Percentiles rank a stretch among this genome's conserved stretches.
phyloP scores from a whole-genome alignment of 495 filamentous ascomycete genomes.

The Tetracladium marchalianum region DNA sequence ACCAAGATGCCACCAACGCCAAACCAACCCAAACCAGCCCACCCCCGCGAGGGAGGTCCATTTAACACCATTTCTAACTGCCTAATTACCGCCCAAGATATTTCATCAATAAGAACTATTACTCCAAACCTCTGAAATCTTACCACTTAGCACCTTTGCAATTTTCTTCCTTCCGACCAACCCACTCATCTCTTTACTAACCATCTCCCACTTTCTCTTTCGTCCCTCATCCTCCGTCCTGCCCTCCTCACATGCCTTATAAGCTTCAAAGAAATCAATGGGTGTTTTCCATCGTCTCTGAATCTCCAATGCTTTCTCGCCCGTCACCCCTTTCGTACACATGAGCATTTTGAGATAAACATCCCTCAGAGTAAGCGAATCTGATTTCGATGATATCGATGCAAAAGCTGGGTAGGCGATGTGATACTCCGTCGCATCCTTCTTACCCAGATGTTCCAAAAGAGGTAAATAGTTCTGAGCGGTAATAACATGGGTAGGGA shows the following conservation, averaged over 20 bases:
- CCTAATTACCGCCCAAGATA: too few species aligned
- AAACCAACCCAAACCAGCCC: too few species aligned
- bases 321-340: slow-evolving; percentile 67
- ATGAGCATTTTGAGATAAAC: slow-evolving; percentile 82
- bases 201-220: slow-evolving; percentile 40
- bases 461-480: slow-evolving; percentile 60
- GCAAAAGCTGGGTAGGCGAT: slow-evolving; percentile 67
- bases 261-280: slow-evolving; percentile 56
- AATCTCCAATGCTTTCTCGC: slow-evolving; percentile 75
- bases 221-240: slow-evolving; percentile 31
- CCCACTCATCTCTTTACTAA: slow-evolving; percentile 40
- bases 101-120: too few species aligned
- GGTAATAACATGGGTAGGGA: slow-evolving; percentile 58
- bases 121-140: slow-evolving; percentile 69
- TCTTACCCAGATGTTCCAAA: slow-evolving; percentile 42
- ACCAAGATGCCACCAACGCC: too few species aligned
- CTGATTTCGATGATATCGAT: slow-evolving; percentile 63
- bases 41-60: too few species aligned
- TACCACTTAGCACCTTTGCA: slow-evolving; percentile 49
- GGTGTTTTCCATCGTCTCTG: slow-evolving; percentile 69
- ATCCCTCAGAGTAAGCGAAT: slow-evolving; percentile 61
- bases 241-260: slow-evolving; percentile 40
- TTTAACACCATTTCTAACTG: too few species aligned
- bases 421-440: slow-evolving; percentile 40
- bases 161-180: slow-evolving; percentile 62